Evolutionary conservation across 1,139 yeast genomes (phyloP).

Genomic region (Geotrichum siamense): DNA sequence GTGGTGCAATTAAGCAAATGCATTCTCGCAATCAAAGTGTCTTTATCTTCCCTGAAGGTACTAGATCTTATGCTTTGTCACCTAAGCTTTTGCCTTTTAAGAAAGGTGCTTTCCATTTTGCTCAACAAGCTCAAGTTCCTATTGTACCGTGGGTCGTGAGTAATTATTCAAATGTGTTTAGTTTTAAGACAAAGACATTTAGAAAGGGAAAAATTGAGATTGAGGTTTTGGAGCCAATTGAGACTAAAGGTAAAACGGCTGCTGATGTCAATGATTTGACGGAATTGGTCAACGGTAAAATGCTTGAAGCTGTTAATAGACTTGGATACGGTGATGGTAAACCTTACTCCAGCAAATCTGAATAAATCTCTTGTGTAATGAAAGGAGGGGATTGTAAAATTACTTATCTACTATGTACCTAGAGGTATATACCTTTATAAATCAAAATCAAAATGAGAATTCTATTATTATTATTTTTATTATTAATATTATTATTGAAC

Average conservation of each 20-base stretch:
- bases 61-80: slow-evolving; percentile 67
- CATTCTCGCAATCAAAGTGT: slow-evolving; percentile 54
- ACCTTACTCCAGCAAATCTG: slow-evolving; percentile 12
- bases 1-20: slow-evolving; percentile 57
- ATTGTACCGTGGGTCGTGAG: slow-evolving; percentile 81
- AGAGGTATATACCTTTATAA: too few species aligned
- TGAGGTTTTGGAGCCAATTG: slow-evolving; percentile 61
- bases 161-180: slow-evolving; percentile 71
- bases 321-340: slow-evolving; percentile 29
- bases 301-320: slow-evolving; percentile 35
- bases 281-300: slow-evolving; percentile 33
- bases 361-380: background rate
- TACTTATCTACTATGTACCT: background rate
- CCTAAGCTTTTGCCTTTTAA: slow-evolving; percentile 84
- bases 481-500: too few species aligned
- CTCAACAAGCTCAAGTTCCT: slow-evolving; percentile 86
- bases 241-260: slow-evolving; percentile 50
- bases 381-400: background rate
- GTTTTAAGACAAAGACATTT: slow-evolving; percentile 44
- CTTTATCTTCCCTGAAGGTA: slow-evolving; percentile 89
- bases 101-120: slow-evolving; percentile 97
- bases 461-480: background rate
- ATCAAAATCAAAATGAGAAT: background rate
- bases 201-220: slow-evolving; percentile 54
- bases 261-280: slow-evolving; percentile 52